These are phyloP conservation scores for Digitaria exilis DNA, from an alignment of 202 grass and related monocot species.

Conservation along the genomic window DNA sequence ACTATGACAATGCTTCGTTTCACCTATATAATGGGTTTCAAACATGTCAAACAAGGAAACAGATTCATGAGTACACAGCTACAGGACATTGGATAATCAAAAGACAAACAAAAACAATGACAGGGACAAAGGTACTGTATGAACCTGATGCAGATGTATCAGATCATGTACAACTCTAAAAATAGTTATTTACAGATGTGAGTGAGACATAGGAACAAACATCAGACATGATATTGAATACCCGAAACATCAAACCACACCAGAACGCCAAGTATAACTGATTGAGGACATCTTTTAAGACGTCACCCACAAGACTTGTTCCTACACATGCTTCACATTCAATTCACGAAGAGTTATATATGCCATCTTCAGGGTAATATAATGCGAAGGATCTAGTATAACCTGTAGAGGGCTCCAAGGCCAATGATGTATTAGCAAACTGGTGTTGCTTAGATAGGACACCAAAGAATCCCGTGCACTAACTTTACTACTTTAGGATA, in stretches of 20 bases:
- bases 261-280: not conserved
- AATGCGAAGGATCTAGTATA: slow-evolving; percentile 33
- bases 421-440: slow-evolving; percentile 21
- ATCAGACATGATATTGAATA: slow-evolving; percentile 14
- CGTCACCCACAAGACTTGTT: slow-evolving; percentile 7
- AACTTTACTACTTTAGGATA: slow-evolving; percentile 26
- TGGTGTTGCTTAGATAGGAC: slow-evolving; percentile 27
- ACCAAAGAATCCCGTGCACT: slow-evolving; percentile 31
- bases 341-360: slow-evolving; percentile 31
- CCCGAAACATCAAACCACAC: slow-evolving; percentile 1
- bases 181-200: not conserved
- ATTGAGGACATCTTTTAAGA: not conserved
- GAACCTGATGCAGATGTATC: slow-evolving; percentile 1
- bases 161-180: not conserved
- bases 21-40: slow-evolving; percentile 23
- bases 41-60: slow-evolving; percentile 4
- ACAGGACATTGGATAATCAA: not conserved
- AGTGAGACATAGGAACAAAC: slow-evolving; percentile 20
- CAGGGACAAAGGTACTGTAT: not conserved
- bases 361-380: slow-evolving; percentile 1
- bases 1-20: not conserved
- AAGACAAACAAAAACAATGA: slow-evolving; percentile 11
- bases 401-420: slow-evolving; percentile 13
- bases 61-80: not conserved
- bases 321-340: slow-evolving; percentile 4